Percentiles rank a stretch among this genome's conserved stretches.
These are phyloP conservation scores for Rhizophlyctis rosea DNA, from an alignment of 192 early-diverging fungal species.

Conservation along the genomic window DNA sequence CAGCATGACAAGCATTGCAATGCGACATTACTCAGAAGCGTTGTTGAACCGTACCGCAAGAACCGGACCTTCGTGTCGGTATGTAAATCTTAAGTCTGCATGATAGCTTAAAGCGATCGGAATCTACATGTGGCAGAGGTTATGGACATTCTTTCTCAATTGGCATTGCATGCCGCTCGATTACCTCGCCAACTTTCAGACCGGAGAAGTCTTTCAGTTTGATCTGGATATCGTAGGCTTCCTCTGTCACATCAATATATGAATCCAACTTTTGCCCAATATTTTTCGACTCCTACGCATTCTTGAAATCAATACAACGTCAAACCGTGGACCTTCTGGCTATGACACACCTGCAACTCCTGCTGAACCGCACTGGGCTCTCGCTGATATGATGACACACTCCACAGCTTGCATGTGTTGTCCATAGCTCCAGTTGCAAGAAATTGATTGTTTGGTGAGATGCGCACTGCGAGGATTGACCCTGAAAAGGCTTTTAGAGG, in stretches of 20 bases:
- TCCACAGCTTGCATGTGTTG: slow-evolving; percentile 59
- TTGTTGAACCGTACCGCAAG: slow-evolving; percentile 40
- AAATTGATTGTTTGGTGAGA: slow-evolving; percentile 43
- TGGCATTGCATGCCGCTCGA: neutral
- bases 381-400: slow-evolving; percentile 46
- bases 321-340: too few species aligned
- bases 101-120: slow-evolving; percentile 49
- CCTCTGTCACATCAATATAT: slow-evolving; percentile 40
- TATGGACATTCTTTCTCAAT: neutral
- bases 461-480: slow-evolving; percentile 39
- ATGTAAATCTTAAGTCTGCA: slow-evolving; percentile 53
- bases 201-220: slow-evolving; percentile 27
- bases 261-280: slow-evolving; percentile 23
- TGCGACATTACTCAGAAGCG: slow-evolving; percentile 40
- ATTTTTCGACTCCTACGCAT: slow-evolving; percentile 22
- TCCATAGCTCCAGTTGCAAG: slow-evolving; percentile 50
- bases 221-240: slow-evolving; percentile 36
- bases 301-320: too few species aligned
- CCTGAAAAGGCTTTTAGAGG: slow-evolving; percentile 17
- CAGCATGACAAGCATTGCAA: neutral
- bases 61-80: slow-evolving; percentile 55
- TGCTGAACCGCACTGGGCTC: slow-evolving; percentile 39
- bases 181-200: slow-evolving; percentile 41
- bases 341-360: slow-evolving; percentile 26
- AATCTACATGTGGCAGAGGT: slow-evolving; percentile 17